These are phyloP conservation scores for Lichtheimia corymbifera DNA, from an alignment of 371 early-diverging fungal genomes.

Conservation along the genomic window DNA sequence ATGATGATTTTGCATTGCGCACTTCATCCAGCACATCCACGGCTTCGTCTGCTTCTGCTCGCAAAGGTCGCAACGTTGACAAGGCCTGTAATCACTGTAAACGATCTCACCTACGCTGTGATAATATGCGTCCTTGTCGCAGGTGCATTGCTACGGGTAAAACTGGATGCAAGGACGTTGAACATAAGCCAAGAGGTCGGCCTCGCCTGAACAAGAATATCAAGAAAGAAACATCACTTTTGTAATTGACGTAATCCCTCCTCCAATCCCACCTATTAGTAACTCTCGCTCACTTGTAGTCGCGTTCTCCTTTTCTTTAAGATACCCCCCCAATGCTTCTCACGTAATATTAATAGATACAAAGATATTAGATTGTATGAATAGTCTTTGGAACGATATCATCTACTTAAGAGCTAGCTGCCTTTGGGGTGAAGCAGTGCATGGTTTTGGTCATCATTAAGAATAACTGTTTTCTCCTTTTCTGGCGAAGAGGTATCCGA, in stretches of 20 bases:
- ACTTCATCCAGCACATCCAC: background rate
- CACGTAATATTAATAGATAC: too few species aligned
- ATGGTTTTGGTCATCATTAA: slow-evolving; percentile 41
- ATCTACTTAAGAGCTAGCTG: too few species aligned
- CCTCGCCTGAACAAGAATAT: slow-evolving; percentile 33
- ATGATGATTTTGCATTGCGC: background rate
- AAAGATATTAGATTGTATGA: too few species aligned
- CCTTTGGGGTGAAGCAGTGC: slow-evolving; percentile 20
- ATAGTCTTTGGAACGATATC: too few species aligned
- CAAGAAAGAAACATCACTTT: too few species aligned
- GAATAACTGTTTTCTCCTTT: slow-evolving; percentile 12
- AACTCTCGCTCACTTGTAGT: too few species aligned
- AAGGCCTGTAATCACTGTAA: slow-evolving; percentile 54
- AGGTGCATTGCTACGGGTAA: slow-evolving; percentile 49
- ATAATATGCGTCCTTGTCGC: slow-evolving; percentile 47
- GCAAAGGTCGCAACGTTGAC: slow-evolving; percentile 48
- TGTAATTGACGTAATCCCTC: too few species aligned
- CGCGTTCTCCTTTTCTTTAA: too few species aligned
- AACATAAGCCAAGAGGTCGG: slow-evolving; percentile 52
- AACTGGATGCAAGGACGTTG: slow-evolving; percentile 48
- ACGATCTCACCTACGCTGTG: slow-evolving; percentile 49
- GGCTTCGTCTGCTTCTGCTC: slow-evolving; percentile 3
- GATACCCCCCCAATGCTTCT: too few species aligned
- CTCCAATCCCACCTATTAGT: too few species aligned
- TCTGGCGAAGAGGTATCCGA: slow-evolving; percentile 14